phyloP scores from a whole-genome alignment of 1,284 basidiomycete genomes.

The Ceratobasidium sp. region DNA sequence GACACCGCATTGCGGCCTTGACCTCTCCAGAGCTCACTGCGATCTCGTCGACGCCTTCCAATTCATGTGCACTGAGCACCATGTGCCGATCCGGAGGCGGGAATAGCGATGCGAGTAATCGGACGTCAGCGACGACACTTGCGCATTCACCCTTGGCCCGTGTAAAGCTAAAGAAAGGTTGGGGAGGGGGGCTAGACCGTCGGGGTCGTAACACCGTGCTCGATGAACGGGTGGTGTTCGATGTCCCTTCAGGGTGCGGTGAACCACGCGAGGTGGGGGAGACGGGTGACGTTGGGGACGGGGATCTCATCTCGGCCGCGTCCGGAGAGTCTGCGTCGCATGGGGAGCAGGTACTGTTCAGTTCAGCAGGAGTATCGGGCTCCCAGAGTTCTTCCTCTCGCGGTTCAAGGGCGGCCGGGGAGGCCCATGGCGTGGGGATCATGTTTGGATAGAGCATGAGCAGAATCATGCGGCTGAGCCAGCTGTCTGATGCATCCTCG shows the following conservation, averaged over 20 bases:
- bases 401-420: constrained; percentile 12
- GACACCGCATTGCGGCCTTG: constrained; percentile 59
- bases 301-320: not conserved
- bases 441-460: constrained; percentile 77
- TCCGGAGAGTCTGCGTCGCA: constrained; percentile 2
- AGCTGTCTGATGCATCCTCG: constrained; percentile 71
- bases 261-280: constrained; percentile 15
- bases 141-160: constrained; percentile 68
- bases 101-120: constrained; percentile 70
- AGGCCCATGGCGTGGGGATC: constrained; percentile 55
- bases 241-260: constrained; percentile 2
- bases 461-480: constrained; percentile 78
- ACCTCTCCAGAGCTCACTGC: constrained; percentile 25
- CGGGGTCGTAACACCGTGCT: not conserved
- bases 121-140: constrained; percentile 72
- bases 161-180: constrained; percentile 80
- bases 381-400: constrained; percentile 13
- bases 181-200: constrained; percentile 13
- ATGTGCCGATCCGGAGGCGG: constrained; percentile 73
- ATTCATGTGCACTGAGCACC: constrained; percentile 74
- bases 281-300: constrained; percentile 12
- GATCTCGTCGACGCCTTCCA: constrained; percentile 63
- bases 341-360: constrained; percentile 21
- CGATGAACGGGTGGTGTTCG: constrained; percentile 2
- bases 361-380: constrained; percentile 31